Evolutionary conservation across 2,329 filamentous ascomycete genomes (phyloP).

Genomic region (Tolypocladium paradoxum): DNA sequence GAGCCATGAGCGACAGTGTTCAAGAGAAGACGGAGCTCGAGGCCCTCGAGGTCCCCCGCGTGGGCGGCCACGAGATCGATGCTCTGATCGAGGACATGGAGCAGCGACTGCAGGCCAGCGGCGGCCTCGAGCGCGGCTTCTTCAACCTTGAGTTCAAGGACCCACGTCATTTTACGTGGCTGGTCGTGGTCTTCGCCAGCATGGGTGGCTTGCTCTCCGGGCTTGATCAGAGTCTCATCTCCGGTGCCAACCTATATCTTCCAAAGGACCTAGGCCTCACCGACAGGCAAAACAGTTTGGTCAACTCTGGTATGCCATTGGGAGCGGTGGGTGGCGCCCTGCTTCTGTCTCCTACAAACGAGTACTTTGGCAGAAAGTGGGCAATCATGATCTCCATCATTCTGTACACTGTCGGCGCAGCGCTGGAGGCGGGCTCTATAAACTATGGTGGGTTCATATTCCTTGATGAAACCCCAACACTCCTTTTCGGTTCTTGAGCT

Average conservation of each 20-base stretch:
- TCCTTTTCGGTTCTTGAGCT: background rate
- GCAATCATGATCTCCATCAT: slow-evolving; percentile 60
- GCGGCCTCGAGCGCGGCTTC: slow-evolving; percentile 24
- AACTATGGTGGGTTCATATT: slow-evolving; percentile 42
- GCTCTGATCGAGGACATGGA: slow-evolving; percentile 31
- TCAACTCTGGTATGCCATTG: slow-evolving; percentile 61
- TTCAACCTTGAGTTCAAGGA: slow-evolving; percentile 50
- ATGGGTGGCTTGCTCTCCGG: slow-evolving; percentile 66
- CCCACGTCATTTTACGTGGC: slow-evolving; percentile 54
- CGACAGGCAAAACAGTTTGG: slow-evolving; percentile 48
- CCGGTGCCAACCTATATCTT: slow-evolving; percentile 57
- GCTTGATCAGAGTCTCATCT: slow-evolving; percentile 63
- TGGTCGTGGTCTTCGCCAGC: slow-evolving; percentile 60
- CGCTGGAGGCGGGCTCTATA: slow-evolving; percentile 55
- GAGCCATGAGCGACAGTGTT: background rate
- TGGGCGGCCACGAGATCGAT: slow-evolving; percentile 23
- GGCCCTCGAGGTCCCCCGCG: slow-evolving; percentile 24
- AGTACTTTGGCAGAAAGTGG: slow-evolving; percentile 54
- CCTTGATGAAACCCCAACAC: too few species aligned
- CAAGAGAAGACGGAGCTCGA: slow-evolving; percentile 19
- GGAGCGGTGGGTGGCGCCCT: slow-evolving; percentile 62
- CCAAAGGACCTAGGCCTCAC: slow-evolving; percentile 47
- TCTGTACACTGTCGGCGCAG: slow-evolving; percentile 60
- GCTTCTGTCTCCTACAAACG: slow-evolving; percentile 55
- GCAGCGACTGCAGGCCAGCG: slow-evolving; percentile 22